Evolutionary conservation across 257 asterid genomes (phyloP).

Genomic region (Lavandula angustifolia): DNA sequence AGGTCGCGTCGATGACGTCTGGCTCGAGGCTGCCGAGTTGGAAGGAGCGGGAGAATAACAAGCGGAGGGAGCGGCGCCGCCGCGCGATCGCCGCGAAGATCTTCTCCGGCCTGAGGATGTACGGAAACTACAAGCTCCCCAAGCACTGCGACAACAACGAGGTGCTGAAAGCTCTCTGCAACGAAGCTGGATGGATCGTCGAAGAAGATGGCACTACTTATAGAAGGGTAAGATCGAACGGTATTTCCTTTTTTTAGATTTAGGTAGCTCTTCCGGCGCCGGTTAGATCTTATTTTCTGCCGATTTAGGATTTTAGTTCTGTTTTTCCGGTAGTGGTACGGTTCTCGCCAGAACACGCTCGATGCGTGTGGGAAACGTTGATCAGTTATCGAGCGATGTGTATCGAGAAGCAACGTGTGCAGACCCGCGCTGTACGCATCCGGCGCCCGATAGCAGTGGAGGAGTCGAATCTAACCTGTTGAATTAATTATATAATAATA

Average conservation of each 20-base stretch:
- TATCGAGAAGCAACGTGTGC: too few relatives aligned
- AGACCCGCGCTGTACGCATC: slow-evolving; percentile 43
- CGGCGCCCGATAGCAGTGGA: slow-evolving; percentile 42
- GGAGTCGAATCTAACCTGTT: slow-evolving; percentile 37
- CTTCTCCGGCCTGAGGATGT: slow-evolving; percentile 86
- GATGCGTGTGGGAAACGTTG: slow-evolving; percentile 35
- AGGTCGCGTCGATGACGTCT: slow-evolving; percentile 60
- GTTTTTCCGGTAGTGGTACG: background rate
- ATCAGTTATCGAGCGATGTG: too few relatives aligned
- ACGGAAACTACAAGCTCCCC: slow-evolving; percentile 88
- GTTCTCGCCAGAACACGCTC: slow-evolving; percentile 39
- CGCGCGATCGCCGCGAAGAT: slow-evolving; percentile 97
- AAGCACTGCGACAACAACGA: slow-evolving; percentile 97
- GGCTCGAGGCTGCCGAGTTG: slow-evolving; percentile 90
- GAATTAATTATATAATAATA: background rate
- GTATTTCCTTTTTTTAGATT: too few relatives aligned
- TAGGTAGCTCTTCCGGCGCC: too few relatives aligned
- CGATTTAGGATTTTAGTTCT: slow-evolving; percentile 16
- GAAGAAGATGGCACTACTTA: slow-evolving; percentile 93
- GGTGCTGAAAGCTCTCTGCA: slow-evolving; percentile 87
- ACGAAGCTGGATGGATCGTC: slow-evolving; percentile 95
- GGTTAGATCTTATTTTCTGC: slow-evolving; percentile 33
- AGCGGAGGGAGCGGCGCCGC: slow-evolving; percentile 91
- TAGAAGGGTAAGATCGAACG: slow-evolving; percentile 55
- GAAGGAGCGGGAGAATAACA: slow-evolving; percentile 97